These are phyloP conservation scores for Filosporella fistucella DNA, from an alignment of 495 filamentous ascomycete genomes.

Conservation along the genomic window DNA sequence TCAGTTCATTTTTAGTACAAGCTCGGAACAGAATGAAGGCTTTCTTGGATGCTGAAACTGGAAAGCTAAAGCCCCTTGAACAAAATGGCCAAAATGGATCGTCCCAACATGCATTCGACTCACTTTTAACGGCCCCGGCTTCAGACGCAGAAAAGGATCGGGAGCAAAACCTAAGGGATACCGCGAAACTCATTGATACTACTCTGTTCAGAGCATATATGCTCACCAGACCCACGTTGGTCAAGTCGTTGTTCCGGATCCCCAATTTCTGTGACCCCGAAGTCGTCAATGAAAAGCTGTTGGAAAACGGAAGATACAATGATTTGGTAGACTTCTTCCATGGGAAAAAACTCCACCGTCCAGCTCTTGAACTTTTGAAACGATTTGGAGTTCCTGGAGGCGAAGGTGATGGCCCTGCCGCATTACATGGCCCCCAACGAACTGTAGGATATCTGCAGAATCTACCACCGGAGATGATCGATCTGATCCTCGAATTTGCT, in stretches of 20 bases:
- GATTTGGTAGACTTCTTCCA: constrained; percentile 96
- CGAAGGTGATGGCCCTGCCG: constrained; percentile 55
- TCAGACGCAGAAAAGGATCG: constrained; percentile 57
- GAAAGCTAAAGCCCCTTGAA: constrained; percentile 58
- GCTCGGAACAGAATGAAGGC: constrained; percentile 76
- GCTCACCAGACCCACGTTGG: constrained; percentile 78
- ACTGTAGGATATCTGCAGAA: constrained; percentile 90
- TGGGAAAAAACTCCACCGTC: constrained; percentile 87
- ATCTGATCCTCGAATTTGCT: constrained; percentile 85
- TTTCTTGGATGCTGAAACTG: constrained; percentile 70
- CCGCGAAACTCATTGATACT: constrained; percentile 83
- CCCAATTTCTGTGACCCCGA: constrained; percentile 96
- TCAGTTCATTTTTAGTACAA: constrained; percentile 81
- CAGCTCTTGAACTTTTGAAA: constrained; percentile 77
- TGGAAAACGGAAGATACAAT: constrained; percentile 83
- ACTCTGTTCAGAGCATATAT: constrained; percentile 92
- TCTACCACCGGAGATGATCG: constrained; percentile 80
- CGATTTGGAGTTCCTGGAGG: constrained; percentile 77
- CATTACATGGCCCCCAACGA: constrained; percentile 74
- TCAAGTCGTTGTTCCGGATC: constrained; percentile 87
- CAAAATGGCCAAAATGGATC: constrained; percentile 44
- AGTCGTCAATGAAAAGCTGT: constrained; percentile 87
- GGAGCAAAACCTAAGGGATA: constrained; percentile 62
- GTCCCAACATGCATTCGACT: constrained; percentile 44
- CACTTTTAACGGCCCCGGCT: constrained; percentile 38